Evolutionary conservation across 2,329 filamentous ascomycete genomes (phyloP).

Genomic region (Xylariaceae sp.): DNA sequence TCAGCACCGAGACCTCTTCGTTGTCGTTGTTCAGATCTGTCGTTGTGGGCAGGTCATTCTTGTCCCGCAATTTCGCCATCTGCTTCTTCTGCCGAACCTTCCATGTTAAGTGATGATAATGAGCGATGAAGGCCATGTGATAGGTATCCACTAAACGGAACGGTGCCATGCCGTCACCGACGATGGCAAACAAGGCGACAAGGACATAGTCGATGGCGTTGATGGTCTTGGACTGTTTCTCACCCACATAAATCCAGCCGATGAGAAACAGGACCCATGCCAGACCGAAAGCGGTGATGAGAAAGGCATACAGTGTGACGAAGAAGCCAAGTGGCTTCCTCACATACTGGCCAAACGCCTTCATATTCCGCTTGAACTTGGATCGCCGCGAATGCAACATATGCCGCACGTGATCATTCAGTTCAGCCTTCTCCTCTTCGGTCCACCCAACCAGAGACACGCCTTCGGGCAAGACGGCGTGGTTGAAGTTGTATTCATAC

Average conservation of each 20-base stretch:
- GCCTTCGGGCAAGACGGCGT: constrained; percentile 75
- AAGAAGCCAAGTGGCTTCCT: constrained; percentile 73
- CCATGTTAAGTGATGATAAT: constrained; percentile 64
- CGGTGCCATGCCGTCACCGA: constrained; percentile 67
- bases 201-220: constrained; percentile 68
- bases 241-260: constrained; percentile 80
- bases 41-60: constrained; percentile 60
- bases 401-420: constrained; percentile 84
- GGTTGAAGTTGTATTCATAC: constrained; percentile 54
- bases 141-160: constrained; percentile 81
- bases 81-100: constrained; percentile 57
- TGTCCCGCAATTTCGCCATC: constrained; percentile 60
- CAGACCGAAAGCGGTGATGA: constrained; percentile 80
- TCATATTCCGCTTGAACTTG: constrained; percentile 74
- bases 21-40: constrained; percentile 37
- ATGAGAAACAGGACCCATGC: constrained; percentile 92
- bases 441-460: constrained; percentile 70
- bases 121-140: constrained; percentile 78
- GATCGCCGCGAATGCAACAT: constrained; percentile 79
- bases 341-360: constrained; percentile 77
- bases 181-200: constrained; percentile 66
- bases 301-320: constrained; percentile 75
- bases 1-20: constrained; percentile 58
- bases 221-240: constrained; percentile 63
- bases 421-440: constrained; percentile 65